A percentile compares a stretch with the other conserved stretches of the same genome.
Conservation (phyloP, 2,329 filamentous ascomycete genomes). For the Nigrospora sphaerica region DNA sequence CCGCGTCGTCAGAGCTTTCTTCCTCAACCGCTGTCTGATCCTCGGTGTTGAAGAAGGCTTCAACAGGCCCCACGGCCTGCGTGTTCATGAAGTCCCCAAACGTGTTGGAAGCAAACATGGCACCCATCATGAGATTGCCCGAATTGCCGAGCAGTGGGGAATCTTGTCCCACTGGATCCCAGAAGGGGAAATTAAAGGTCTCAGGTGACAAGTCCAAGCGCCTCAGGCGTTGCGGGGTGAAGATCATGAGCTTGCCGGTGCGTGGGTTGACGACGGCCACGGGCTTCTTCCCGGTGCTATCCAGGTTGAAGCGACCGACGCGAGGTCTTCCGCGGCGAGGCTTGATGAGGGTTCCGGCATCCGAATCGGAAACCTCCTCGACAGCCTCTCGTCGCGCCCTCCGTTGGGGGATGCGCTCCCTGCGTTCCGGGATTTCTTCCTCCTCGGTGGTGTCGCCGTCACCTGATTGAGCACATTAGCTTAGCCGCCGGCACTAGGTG, state of each 20-base stretch:
- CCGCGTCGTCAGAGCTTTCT: constrained; percentile 35
- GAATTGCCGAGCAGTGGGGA: constrained; percentile 59
- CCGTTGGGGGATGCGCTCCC: constrained; percentile 39
- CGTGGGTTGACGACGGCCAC: constrained; percentile 51
- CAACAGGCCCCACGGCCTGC: constrained; percentile 64
- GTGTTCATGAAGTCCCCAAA: constrained; percentile 52
- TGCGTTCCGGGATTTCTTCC: constrained; percentile 30
- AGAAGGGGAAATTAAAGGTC: constrained; percentile 43
- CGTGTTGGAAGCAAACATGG: constrained; percentile 53
- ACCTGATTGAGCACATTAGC: constrained; percentile 26
- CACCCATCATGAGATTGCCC: constrained; percentile 72
- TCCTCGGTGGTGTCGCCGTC: constrained; percentile 59
- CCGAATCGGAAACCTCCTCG: constrained; percentile 41
- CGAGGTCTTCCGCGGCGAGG: constrained; percentile 44
- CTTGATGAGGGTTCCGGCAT: constrained; percentile 38
- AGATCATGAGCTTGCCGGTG: constrained; percentile 57
- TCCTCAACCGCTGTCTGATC: constrained; percentile 30
- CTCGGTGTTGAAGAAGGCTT: constrained; percentile 56
- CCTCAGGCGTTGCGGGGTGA: constrained; percentile 44
- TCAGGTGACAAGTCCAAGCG: constrained; percentile 46
- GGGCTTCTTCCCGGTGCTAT: constrained; percentile 47
- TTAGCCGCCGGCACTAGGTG: background rate
- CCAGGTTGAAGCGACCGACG: constrained; percentile 46
- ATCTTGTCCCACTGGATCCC: constrained; percentile 27
- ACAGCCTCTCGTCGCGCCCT: constrained; percentile 34